Percentiles rank a stretch among this genome's conserved stretches.
Evolutionary conservation across 495 filamentous ascomycete species (phyloP).

Genomic region (Penicillium silybi): DNA sequence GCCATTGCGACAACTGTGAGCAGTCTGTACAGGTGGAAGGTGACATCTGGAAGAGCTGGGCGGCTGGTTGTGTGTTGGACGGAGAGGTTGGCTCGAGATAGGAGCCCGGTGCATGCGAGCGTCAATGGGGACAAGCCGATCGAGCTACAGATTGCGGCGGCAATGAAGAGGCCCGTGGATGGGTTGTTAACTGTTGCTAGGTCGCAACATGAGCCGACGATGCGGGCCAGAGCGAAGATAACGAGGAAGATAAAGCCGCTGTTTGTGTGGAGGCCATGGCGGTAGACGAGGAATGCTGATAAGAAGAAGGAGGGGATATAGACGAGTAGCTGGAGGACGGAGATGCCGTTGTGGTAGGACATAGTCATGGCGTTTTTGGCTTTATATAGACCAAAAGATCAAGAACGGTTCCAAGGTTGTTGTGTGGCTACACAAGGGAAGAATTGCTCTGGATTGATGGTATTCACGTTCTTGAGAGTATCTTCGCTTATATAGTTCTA

Average conservation of each 20-base stretch:
- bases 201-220: slow-evolving; percentile 34
- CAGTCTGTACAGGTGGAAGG: slow-evolving; percentile 17
- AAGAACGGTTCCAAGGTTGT: too few relatives aligned
- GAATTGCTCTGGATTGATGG: neutral
- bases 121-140: slow-evolving; percentile 28
- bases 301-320: slow-evolving; percentile 33
- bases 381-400: neutral
- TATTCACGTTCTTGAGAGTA: neutral
- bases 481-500: slow-evolving; percentile 2
- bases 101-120: slow-evolving; percentile 19
- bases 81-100: slow-evolving; percentile 26
- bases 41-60: slow-evolving; percentile 13
- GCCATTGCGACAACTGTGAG: slow-evolving; percentile 18
- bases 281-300: slow-evolving; percentile 30
- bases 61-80: slow-evolving; percentile 15
- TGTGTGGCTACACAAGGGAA: neutral
- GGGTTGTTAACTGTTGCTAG: slow-evolving; percentile 33
- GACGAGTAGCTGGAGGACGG: slow-evolving; percentile 31
- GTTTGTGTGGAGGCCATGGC: slow-evolving; percentile 35
- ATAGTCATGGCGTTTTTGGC: slow-evolving; percentile 10
- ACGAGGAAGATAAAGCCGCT: slow-evolving; percentile 37
- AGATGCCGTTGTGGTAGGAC: slow-evolving; percentile 30
- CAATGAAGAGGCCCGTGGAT: slow-evolving; percentile 19
- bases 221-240: slow-evolving; percentile 32
- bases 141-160: slow-evolving; percentile 24